Base-by-base conservation (phyloP, 345 rosid genomes). In the Adansonia digitata region DNA sequence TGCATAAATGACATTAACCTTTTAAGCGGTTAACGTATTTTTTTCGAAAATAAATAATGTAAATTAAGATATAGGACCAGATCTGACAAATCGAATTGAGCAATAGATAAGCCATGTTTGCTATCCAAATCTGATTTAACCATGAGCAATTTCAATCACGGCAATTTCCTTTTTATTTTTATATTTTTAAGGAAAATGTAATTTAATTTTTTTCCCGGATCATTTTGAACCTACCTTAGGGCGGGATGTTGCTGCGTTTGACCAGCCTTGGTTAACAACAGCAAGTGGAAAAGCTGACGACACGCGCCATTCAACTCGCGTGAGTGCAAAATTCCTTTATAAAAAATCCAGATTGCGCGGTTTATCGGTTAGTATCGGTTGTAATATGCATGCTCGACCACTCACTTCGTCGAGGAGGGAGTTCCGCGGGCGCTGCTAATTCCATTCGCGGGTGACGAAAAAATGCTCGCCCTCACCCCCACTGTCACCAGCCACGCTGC, bases 381-480 rank as follows among this genome's bases (percentile, higher is more conserved):
- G 18, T 17, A 29, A 27, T 11, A 10, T 22, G 72, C 37, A 27
- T 4, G 39, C 7, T 68, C 57, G 6, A 46, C 57, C 73, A 69
- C 37, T 49, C 73, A 49, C 73, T 69, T 73, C 69, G 18, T 24
- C 15, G 11, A 40, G 40, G 20, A 52, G 15, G 11, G 26, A 17
- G 13, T 2, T 10, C 48, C 27, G 34, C 62, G 27, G 76, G 37
- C n/a, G 43, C 18, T 35, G 79, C 43, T 43, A 43, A 10, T 9
- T 15, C 56, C 39, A 27, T 10, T 27, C 9, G 72, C 57, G 0
- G 76, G 77, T 27, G 67, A 37, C 74, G 10, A 55, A 22, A 49
- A 49, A 75, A 87, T 83, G 88, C 79, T 80, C 24, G 27, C 81
- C 43, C 65, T 82, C 71, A 71, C 74, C 31, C 13, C 57, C 56